Base-by-base conservation (phyloP, 257 asterid genomes). In the Ballota nigra region DNA sequence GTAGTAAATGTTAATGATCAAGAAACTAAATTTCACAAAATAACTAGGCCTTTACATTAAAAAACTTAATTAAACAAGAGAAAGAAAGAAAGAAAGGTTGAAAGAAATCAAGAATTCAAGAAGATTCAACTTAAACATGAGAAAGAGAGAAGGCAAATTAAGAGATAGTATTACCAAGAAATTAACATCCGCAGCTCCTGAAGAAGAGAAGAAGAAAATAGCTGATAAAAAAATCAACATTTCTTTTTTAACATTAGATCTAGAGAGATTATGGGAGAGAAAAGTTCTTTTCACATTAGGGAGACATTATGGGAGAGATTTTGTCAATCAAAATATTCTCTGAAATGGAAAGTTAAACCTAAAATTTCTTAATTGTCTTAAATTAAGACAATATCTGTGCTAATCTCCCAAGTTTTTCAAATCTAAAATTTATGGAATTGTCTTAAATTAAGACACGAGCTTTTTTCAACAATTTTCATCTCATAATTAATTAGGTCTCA, bases 231-330 rank as follows among this genome's bases (percentile, higher is more conserved):
- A 43, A 43, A 43, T 4, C 3, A 43, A 43, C 0, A 43, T 43
- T 3, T 3, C 5, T 26, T 26, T 26, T 26, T 18, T 19, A 6
- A 36, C 8, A 8, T 45, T 51, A 8, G 10, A 15, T 19, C 10
- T 51, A 8, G 10, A 34, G 71, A 78, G 80, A n/a, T n/a, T n/a
- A 29, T 4, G 5, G 34, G 4, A 28, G 2, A 29, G 3, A 29
- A 6, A 29, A 29, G 5, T 29, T 3, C 3, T 4, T 5, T 18
- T 19, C 10, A 36, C 8, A 8, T 45, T 51, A 8, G 10, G 28
- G 71, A 78, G 80, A 16, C 77, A 80, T 65, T 74, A 47, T 38
- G 51, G 84, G 84, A 77, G 82, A 9, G 13, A 74, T 69, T 78
- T 7, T 69, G 77, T 53, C 78, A 73, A 77, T 79, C 81, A 79